These are phyloP conservation scores for Boehmeria nivea DNA, from an alignment of 306 rosid genomes.

Conservation along the genomic window DNA sequence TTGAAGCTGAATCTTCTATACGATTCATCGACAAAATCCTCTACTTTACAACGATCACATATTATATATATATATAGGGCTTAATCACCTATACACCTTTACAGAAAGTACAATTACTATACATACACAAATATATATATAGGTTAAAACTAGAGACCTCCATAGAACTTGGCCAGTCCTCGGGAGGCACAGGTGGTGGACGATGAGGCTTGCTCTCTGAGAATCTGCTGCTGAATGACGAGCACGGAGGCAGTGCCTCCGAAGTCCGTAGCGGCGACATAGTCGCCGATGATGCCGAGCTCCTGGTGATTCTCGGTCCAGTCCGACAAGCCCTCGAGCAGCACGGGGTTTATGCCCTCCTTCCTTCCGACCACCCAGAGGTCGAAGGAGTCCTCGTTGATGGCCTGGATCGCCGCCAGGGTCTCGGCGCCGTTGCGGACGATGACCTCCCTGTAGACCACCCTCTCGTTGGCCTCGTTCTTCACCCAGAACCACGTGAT, in stretches of 20 bases:
- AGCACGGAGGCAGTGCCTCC: slow-evolving; percentile 48
- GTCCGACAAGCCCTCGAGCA: slow-evolving; percentile 43
- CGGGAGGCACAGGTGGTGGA: background rate
- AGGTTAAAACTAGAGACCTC: background rate
- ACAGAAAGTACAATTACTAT: too few relatives aligned
- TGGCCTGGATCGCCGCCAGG: slow-evolving; percentile 36
- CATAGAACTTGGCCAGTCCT: background rate
- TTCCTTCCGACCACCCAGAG: slow-evolving; percentile 73
- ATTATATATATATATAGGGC: too few relatives aligned
- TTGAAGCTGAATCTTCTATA: too few relatives aligned
- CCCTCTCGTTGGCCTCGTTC: slow-evolving; percentile 51
- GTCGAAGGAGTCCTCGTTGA: slow-evolving; percentile 44
- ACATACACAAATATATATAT: too few relatives aligned
- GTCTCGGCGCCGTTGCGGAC: slow-evolving; percentile 66
- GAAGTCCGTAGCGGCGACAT: slow-evolving; percentile 64
- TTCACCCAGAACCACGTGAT: slow-evolving; percentile 90
- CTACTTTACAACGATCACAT: too few relatives aligned
- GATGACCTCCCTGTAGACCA: slow-evolving; percentile 49
- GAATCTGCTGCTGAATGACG: slow-evolving; percentile 64
- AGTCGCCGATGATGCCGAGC: slow-evolving; percentile 71
- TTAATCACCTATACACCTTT: too few relatives aligned
- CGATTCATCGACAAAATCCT: too few relatives aligned
- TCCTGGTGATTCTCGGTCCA: slow-evolving; percentile 63
- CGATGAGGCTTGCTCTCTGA: slow-evolving; percentile 33
- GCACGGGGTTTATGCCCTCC: slow-evolving; percentile 62